Evolutionary conservation across 23 red algal genomes (phyloP), one percentile per base, ranked within the genome.

Genomic region (Pyropia yezoensis): DNA sequence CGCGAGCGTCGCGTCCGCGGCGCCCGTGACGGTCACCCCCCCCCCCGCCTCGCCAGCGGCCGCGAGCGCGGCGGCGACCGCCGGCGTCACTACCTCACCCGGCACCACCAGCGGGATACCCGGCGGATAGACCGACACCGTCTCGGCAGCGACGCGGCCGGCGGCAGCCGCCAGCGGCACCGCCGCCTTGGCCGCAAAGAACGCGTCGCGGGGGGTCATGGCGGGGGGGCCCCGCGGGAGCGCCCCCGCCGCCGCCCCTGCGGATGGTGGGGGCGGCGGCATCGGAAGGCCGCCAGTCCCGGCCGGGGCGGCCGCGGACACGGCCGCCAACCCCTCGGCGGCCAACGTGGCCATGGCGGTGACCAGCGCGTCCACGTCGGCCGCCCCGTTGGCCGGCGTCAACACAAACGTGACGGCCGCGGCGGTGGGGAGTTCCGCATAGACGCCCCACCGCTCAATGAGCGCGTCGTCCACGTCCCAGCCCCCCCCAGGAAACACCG

Each of bases 101-200:
- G 80, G 85, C n/a, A 87, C 33, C 14, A 98, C 27, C 27, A 90
- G 18, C 9, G 94, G 94, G 30, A 98, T 91, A 50, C 94, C 94
- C 52, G 94, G 94, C 25, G 94, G 94, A 52, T 91, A 98, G 18
- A 76, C 65, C 50, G 81, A 90, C 57, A 98, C 66, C 6, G 80
- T 82, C 16, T 72, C 82, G 19, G 80, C 71, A 57, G 70, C 61
- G 47, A 98, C 76, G 18, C 63, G 34, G 52, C 75, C 81, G 15
- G 77, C 75, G 26, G 75, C 82, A 12, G 74, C 53, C 21, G 57
- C 54, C 18, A 65, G 24, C 25, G 57, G 55, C 61, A 73, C 14
- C 12, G 12, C 23, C 19, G 45, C 27, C 19, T 24, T 26, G 20
- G 70, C 62, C 27, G 57, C 49, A 34, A 87, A 76, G 60, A 83